Evolutionary conservation across 2,329 filamentous ascomycete genomes (phyloP).

Genomic region (Colletotrichum echinochloae): DNA sequence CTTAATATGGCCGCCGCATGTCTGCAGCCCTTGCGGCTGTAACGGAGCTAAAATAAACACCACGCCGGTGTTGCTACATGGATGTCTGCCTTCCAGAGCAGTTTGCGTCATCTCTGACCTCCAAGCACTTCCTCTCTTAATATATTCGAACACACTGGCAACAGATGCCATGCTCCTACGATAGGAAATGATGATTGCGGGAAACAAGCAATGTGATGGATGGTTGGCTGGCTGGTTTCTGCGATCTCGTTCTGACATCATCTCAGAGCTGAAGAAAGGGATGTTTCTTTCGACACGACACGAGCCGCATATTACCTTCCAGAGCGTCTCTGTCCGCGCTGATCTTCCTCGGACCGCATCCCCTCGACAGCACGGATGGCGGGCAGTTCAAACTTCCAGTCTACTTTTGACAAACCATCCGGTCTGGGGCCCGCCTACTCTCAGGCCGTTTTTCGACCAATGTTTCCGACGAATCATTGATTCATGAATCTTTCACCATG

Average conservation of each 20-base stretch:
- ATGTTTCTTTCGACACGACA: neutral
- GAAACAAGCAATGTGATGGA: neutral
- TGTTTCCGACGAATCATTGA: neutral
- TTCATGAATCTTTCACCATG: too few relatives aligned
- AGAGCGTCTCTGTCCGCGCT: neutral
- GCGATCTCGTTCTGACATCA: neutral
- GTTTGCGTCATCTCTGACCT: neutral
- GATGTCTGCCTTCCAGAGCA: neutral
- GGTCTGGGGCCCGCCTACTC: constrained; percentile 9
- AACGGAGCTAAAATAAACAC: constrained; percentile 33
- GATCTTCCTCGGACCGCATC: constrained; percentile 27
- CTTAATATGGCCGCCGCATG: constrained; percentile 10
- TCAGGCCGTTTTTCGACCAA: neutral
- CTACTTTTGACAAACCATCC: constrained; percentile 16
- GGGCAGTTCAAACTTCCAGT: neutral
- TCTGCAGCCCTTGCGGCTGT: constrained; percentile 31
- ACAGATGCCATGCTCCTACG: neutral
- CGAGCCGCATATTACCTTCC: constrained; percentile 7
- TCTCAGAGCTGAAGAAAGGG: neutral
- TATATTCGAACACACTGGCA: neutral
- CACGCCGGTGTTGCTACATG: constrained; percentile 2
- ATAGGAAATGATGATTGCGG: neutral
- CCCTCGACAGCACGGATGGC: neutral
- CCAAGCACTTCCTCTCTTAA: neutral
- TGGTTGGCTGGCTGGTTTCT: neutral